These are phyloP conservation scores for Candida dajiaensis DNA, from an alignment of 805 yeast genomes.

Conservation along the genomic window DNA sequence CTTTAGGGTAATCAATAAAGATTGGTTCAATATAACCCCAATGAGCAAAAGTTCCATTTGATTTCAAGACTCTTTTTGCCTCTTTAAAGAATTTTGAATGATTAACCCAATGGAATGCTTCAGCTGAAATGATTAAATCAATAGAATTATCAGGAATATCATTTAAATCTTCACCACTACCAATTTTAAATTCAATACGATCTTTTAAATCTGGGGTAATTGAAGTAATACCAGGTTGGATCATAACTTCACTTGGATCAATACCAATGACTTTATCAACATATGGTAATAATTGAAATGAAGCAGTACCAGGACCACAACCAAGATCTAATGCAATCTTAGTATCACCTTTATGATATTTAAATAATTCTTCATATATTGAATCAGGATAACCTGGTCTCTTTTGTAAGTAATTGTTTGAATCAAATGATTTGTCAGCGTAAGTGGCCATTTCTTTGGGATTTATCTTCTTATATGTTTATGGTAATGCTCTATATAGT, in stretches of 20 bases:
- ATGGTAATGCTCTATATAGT: too few species aligned
- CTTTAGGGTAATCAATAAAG: slow-evolving; percentile 45
- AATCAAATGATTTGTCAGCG: slow-evolving; percentile 42
- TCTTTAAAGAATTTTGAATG: slow-evolving; percentile 44
- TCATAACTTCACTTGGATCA: slow-evolving; percentile 53
- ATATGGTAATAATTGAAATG: slow-evolving; percentile 38
- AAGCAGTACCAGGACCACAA: slow-evolving; percentile 67
- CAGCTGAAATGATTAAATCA: slow-evolving; percentile 62
- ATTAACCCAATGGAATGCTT: slow-evolving; percentile 74
- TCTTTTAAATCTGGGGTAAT: slow-evolving; percentile 13
- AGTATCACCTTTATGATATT: slow-evolving; percentile 33
- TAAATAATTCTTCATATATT: slow-evolving; percentile 36
- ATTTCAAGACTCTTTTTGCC: slow-evolving; percentile 41
- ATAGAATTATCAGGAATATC: slow-evolving; percentile 27
- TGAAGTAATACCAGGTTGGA: slow-evolving; percentile 31
- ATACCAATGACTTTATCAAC: slow-evolving; percentile 47
- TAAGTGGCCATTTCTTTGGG: slow-evolving; percentile 44
- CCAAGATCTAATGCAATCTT: slow-evolving; percentile 53
- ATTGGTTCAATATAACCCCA: slow-evolving; percentile 73
- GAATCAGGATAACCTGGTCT: slow-evolving; percentile 59
- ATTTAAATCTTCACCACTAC: slow-evolving; percentile 24
- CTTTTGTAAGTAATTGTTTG: slow-evolving; percentile 43
- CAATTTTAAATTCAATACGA: slow-evolving; percentile 17
- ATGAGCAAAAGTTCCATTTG: slow-evolving; percentile 60
- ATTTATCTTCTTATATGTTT: too few species aligned